Conservation (phyloP, 2,329 filamentous ascomycete species). For the Eurotiales sp. region DNA sequence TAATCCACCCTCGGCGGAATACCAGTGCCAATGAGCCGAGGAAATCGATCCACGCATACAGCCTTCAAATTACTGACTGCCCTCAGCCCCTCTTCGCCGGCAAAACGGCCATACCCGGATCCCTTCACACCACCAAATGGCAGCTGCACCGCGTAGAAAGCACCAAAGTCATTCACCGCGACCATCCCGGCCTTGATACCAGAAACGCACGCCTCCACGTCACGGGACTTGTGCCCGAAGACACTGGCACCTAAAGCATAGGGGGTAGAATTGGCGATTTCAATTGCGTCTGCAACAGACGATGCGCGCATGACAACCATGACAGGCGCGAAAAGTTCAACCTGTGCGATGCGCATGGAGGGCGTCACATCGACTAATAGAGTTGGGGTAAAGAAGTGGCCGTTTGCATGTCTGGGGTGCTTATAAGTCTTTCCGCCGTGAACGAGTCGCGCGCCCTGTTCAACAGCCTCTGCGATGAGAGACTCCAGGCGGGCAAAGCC, state of each 20-base stretch:
- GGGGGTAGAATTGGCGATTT: conserved; percentile 74
- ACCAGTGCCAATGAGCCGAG: conserved; percentile 58
- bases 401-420: conserved; percentile 70
- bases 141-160: conserved; percentile 87
- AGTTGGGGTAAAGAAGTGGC: conserved; percentile 91
- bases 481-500: conserved; percentile 72
- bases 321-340: conserved; percentile 90
- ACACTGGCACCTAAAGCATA: conserved; percentile 89
- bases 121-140: conserved; percentile 91
- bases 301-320: conserved; percentile 77
- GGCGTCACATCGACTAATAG: conserved; percentile 85
- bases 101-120: conserved; percentile 89
- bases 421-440: conserved; percentile 68
- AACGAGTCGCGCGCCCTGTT: conserved; percentile 73
- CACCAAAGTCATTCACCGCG: conserved; percentile 90
- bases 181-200: conserved; percentile 84
- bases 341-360: conserved; percentile 79
- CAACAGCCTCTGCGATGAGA: conserved; percentile 73
- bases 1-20: conserved; percentile 82
- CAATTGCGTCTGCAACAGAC: conserved; percentile 64
- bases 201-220: conserved; percentile 61
- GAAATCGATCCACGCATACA: conserved; percentile 71
- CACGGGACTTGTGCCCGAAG: conserved; percentile 66
- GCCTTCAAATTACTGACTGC: conserved; percentile 84
- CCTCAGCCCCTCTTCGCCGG: conserved; percentile 80